These are phyloP conservation scores for Suhomyces kunorum DNA, from an alignment of 1,139 yeast genomes.

Conservation along the genomic window DNA sequence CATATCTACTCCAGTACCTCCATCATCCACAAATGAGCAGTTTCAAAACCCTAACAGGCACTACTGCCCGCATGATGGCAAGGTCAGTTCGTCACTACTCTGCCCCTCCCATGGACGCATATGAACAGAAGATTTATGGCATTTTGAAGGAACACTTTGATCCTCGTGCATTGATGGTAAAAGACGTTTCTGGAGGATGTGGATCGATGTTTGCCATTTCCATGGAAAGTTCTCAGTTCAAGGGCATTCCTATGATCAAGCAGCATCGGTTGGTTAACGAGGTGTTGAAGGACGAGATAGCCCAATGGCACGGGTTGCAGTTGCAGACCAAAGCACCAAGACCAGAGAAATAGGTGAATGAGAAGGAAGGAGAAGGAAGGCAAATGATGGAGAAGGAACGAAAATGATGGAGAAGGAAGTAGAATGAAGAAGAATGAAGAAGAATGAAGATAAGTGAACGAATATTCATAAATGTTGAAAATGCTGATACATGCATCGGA, in stretches of 20 bases:
- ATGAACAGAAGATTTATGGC: constrained; percentile 65
- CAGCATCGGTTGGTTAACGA: constrained; percentile 91
- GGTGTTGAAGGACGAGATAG: constrained; percentile 78
- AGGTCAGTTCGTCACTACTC: constrained; percentile 11
- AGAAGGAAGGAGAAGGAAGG: not conserved
- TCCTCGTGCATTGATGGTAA: constrained; percentile 65
- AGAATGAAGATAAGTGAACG: not conserved
- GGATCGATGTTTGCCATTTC: constrained; percentile 96
- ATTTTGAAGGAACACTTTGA: constrained; percentile 54
- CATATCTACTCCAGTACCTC: too few relatives aligned
- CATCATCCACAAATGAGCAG: constrained; percentile 2
- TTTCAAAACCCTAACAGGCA: not conserved
- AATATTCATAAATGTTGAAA: too few relatives aligned
- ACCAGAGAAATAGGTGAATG: not conserved
- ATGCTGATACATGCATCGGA: too few relatives aligned
- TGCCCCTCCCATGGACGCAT: constrained; percentile 49
- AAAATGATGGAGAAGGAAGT: not conserved
- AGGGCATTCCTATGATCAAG: constrained; percentile 79
- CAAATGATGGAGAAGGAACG: not conserved
- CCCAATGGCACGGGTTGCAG: constrained; percentile 94
- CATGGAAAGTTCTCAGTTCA: constrained; percentile 71
- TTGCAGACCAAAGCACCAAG: constrained; percentile 57
- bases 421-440: not conserved
- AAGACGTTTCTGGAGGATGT: constrained; percentile 91
- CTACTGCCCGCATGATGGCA: too few relatives aligned